Base-by-base conservation (phyloP, 805 yeast genomes). In the Candida hungchunana region DNA sequence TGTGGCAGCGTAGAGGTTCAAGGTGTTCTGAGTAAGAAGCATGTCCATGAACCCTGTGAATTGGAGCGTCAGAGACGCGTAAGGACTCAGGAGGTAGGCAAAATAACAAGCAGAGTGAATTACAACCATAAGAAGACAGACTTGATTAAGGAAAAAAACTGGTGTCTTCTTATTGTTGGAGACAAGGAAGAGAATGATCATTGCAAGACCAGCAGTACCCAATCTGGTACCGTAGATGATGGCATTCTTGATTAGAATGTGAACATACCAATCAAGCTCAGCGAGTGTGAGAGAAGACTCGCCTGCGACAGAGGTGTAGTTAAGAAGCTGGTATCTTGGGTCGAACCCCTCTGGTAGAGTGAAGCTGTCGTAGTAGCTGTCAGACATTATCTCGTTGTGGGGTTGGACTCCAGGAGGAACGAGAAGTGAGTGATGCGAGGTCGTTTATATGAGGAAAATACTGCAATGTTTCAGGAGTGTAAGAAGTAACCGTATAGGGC, bases 101-200 rank as follows among this genome's bases (percentile, higher is more conserved):
- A 82, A 49, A 58, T 71, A 78, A 6, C 88, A 59, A 3, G 73
- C 69, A 1, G 88, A 73, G 35, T 83, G 81, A 12, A 87, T 38
- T 5, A 80, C 56, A 35, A 80, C 59, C 5, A 77, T 53, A 3
- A 74, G 32, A 34, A 90, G 63, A 22, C 83, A 74, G 3, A 67
- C 33, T 53, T 78, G 79, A 58, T 89, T 88, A 29, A 87, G 59
- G n/a, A 79, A 56, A 56, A 86, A 90, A 19, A 87, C 73, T 7
- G 88, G 84, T 0, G 89, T 75, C 16, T 59, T 69, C 47, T 69
- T 75, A 40, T 71, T 74, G 36, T 69, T 71, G 2, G 76, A 66
- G 7, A 72, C 59, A 39, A 79, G 55, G 48, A 71, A 66, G 28
- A 79, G 59, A 5, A 69, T 55, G 10, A 71, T 56, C 34, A 74